These are phyloP conservation scores for Galerina sulciceps DNA, from an alignment of 768 basidiomycete species.

Conservation along the genomic window DNA sequence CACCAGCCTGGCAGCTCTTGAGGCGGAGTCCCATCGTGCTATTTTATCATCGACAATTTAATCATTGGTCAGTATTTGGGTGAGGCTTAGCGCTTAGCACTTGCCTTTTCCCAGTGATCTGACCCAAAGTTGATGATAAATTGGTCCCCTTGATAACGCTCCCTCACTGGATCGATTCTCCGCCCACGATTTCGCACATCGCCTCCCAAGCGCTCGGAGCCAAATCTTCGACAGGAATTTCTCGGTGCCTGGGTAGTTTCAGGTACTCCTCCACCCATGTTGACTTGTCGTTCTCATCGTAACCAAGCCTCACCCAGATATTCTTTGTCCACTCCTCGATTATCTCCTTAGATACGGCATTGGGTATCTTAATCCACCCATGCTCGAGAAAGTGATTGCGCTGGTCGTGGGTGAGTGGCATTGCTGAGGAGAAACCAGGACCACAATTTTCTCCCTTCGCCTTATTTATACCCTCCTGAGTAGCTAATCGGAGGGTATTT, in stretches of 20 bases:
- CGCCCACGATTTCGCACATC: constrained; percentile 1
- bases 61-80: too few species aligned
- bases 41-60: background rate
- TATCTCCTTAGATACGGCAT: background rate
- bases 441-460: too few species aligned
- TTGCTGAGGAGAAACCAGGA: background rate
- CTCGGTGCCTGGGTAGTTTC: background rate
- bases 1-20: background rate
- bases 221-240: background rate
- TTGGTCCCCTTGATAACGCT: constrained; percentile 1
- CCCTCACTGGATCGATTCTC: constrained; percentile 3
- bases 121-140: constrained; percentile 3
- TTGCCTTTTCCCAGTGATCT: background rate
- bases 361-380: background rate
- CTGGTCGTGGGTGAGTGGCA: background rate
- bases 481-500: too few species aligned
- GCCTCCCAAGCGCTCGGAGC: background rate
- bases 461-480: too few species aligned
- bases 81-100: background rate
- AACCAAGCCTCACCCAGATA: background rate
- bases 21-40: background rate
- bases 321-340: constrained; percentile 3
- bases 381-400: constrained; percentile 3
- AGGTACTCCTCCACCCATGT: constrained; percentile 1
- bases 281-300: background rate